Percentiles rank a stretch among this genome's conserved stretches.
Evolutionary conservation across 257 asterid genomes (phyloP).

Genomic region (Petrea volubilis): DNA sequence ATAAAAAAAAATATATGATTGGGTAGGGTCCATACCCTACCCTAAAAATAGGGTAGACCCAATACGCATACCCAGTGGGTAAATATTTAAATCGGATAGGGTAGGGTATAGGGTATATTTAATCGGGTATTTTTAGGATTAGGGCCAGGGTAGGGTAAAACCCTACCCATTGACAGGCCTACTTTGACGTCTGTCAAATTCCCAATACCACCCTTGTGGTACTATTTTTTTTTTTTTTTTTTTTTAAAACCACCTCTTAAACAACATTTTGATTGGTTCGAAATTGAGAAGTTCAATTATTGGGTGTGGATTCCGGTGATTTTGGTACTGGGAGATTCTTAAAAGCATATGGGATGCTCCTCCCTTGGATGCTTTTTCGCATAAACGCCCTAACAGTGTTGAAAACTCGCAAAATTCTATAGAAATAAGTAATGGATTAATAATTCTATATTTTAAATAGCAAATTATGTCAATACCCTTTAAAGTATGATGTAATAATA

Average conservation of each 20-base stretch:
- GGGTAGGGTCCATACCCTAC: too few relatives aligned
- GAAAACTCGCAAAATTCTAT: background rate
- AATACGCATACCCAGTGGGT: too few relatives aligned
- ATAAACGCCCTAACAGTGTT: background rate
- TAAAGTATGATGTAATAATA: too few relatives aligned
- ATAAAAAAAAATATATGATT: too few relatives aligned
- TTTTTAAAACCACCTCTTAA: background rate
- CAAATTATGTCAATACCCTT: too few relatives aligned
- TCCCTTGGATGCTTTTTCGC: constrained; percentile 21
- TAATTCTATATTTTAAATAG: too few relatives aligned
- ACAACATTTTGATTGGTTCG: background rate
- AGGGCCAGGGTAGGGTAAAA: too few relatives aligned
- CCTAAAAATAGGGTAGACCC: too few relatives aligned
- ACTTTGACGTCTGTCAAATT: background rate
- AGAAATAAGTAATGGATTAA: background rate
- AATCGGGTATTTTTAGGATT: too few relatives aligned
- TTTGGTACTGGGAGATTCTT: background rate
- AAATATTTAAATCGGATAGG: too few relatives aligned
- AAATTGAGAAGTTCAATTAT: background rate
- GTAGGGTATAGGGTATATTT: too few relatives aligned
- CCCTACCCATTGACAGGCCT: too few relatives aligned
- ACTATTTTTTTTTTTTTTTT: background rate
- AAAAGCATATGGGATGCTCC: constrained; percentile 12
- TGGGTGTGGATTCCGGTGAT: background rate
- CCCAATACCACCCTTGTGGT: background rate